phyloP scores from a whole-genome alignment of 345 rosid species.

The Salix viminalis region DNA sequence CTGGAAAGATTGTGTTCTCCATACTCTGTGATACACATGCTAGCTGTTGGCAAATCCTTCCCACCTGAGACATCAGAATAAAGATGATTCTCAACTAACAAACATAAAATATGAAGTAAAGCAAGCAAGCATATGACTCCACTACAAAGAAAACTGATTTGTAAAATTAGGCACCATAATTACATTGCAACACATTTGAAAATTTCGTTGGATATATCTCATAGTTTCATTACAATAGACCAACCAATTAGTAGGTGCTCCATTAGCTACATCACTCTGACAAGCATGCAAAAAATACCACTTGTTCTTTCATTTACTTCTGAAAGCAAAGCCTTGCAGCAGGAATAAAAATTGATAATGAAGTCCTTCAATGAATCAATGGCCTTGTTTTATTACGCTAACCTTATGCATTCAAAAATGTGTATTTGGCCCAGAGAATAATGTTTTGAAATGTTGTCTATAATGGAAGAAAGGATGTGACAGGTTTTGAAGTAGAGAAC shows the following conservation, averaged over 20 bases:
- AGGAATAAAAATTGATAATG: background rate
- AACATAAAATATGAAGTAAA: background rate
- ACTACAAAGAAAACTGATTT: background rate
- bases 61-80: slow-evolving; percentile 37
- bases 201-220: background rate
- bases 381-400: background rate
- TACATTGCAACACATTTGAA: background rate
- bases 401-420: background rate
- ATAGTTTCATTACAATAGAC: background rate
- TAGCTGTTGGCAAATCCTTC: slow-evolving; percentile 30
- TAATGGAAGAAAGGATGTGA: background rate
- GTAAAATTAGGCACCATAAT: background rate
- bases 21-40: slow-evolving; percentile 36
- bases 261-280: background rate
- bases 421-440: background rate
- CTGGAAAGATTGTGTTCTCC: slow-evolving; percentile 35
- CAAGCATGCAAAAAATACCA: background rate
- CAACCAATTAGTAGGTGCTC: background rate
- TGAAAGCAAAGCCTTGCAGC: background rate
- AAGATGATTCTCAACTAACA: background rate
- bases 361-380: background rate
- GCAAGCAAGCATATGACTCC: background rate
- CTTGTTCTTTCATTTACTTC: background rate
- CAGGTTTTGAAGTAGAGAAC: background rate
- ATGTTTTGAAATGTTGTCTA: background rate